Percentiles rank a stretch among this genome's conserved stretches.
Conservation (phyloP, 495 filamentous ascomycete species). For the Penicillium lagena region DNA sequence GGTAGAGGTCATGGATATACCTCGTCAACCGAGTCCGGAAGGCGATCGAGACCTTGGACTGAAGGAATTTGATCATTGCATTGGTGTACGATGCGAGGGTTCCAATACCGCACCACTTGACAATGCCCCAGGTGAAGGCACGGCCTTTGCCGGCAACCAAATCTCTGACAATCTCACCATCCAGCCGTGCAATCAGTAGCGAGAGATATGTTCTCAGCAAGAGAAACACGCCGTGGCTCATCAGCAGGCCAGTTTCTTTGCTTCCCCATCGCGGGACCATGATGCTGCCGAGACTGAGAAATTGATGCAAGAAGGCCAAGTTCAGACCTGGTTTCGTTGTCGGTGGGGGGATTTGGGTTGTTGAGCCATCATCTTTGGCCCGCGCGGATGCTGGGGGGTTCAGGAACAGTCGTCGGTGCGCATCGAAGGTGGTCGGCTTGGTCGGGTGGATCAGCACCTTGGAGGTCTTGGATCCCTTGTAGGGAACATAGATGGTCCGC, state of each 20-base stretch:
- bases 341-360: constrained; percentile 67
- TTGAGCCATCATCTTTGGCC: constrained; percentile 57
- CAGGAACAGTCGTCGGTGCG: constrained; percentile 87
- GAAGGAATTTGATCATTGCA: constrained; percentile 96
- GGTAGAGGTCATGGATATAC: constrained; percentile 96
- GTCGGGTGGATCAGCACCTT: constrained; percentile 93
- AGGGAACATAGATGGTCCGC: constrained; percentile 89
- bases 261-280: constrained; percentile 94
- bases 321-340: constrained; percentile 91
- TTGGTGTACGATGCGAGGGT: constrained; percentile 85
- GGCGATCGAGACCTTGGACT: constrained; percentile 95
- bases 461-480: constrained; percentile 69
- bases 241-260: constrained; percentile 85
- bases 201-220: constrained; percentile 92
- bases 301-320: constrained; percentile 96
- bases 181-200: constrained; percentile 82
- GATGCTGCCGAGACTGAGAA: constrained; percentile 89
- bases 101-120: constrained; percentile 73
- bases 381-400: constrained; percentile 78
- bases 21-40: constrained; percentile 94
- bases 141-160: constrained; percentile 90
- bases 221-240: constrained; percentile 63
- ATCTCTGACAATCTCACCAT: constrained; percentile 95
- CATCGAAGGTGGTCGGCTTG: constrained; percentile 90
- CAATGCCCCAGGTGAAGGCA: constrained; percentile 79